Conservation (phyloP, 2,329 filamentous ascomycete genomes). For the Cladosporium halotolerans region DNA sequence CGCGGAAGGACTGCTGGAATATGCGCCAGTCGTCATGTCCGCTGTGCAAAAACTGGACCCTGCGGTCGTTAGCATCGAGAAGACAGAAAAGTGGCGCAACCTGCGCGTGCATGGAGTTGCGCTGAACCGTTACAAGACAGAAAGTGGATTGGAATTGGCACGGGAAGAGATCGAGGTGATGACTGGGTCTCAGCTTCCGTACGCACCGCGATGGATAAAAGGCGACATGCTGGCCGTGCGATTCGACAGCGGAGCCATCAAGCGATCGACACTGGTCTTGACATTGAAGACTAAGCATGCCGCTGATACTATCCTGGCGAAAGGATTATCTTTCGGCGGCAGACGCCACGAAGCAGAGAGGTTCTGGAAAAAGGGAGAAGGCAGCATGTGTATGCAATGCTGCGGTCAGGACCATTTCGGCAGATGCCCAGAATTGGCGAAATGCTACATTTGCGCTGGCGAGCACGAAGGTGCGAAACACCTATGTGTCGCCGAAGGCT, state of each 20-base stretch:
- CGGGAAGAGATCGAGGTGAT: not conserved
- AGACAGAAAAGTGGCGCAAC: not conserved
- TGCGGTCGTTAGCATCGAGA: not conserved
- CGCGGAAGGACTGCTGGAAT: not conserved
- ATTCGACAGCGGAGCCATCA: not conserved
- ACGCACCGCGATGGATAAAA: not conserved
- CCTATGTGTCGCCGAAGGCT: not conserved
- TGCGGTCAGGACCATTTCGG: not conserved
- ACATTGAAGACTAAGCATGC: not conserved
- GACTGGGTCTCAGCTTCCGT: not conserved
- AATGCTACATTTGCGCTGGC: not conserved
- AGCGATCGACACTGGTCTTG: constrained; percentile 1
- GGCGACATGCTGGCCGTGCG: not conserved
- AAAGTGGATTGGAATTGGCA: not conserved
- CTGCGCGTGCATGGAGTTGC: not conserved
- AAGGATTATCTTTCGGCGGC: not conserved
- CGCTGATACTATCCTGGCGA: not conserved
- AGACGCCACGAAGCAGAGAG: constrained; percentile 1
- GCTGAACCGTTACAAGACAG: not conserved
- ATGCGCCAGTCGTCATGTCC: not conserved
- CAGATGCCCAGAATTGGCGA: not conserved
- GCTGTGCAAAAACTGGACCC: not conserved
- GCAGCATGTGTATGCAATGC: not conserved
- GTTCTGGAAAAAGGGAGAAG: not conserved
- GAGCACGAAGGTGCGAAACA: not conserved